Percentiles rank a stretch among this genome's conserved stretches.
These are phyloP conservation scores for Clonostachys solani DNA, from an alignment of 2,329 filamentous ascomycete species.

Conservation along the genomic window DNA sequence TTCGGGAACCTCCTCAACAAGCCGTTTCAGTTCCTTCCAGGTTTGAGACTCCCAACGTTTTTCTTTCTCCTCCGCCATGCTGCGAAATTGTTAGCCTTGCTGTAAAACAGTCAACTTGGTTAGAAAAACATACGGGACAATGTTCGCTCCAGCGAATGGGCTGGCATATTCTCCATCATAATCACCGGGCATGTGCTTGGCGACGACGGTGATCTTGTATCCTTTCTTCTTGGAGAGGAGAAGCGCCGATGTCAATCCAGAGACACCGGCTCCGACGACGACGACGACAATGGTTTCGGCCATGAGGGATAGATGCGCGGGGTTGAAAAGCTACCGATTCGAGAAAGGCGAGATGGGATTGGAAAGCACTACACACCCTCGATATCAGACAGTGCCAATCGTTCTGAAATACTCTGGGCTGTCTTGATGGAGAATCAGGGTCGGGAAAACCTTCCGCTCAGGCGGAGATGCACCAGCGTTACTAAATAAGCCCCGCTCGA, in stretches of 20 bases:
- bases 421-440: too few species aligned
- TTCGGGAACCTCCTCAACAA: conserved; percentile 64
- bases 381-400: too few species aligned
- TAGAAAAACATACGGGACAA: conserved; percentile 56
- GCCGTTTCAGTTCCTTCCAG: conserved; percentile 57
- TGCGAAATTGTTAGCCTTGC: conserved; percentile 9
- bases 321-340: too few species aligned
- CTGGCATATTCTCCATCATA: conserved; percentile 89
- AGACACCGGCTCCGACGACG: conserved; percentile 37
- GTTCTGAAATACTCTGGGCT: too few species aligned
- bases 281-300: conserved; percentile 3
- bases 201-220: conserved; percentile 62
- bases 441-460: too few species aligned
- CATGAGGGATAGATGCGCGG: not conserved
- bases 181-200: conserved; percentile 91
- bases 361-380: too few species aligned
- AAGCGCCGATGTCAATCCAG: conserved; percentile 47
- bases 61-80: conserved; percentile 35
- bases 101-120: too few species aligned
- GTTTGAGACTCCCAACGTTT: conserved; percentile 58
- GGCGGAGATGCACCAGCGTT: too few species aligned
- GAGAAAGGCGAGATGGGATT: too few species aligned
- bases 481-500: too few species aligned
- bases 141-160: conserved; percentile 84
- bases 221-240: conserved; percentile 37